A percentile compares a stretch with the other conserved stretches of the same genome.
phyloP scores from a whole-genome alignment of 805 yeast genomes.

The Yueomyces sinensis region DNA sequence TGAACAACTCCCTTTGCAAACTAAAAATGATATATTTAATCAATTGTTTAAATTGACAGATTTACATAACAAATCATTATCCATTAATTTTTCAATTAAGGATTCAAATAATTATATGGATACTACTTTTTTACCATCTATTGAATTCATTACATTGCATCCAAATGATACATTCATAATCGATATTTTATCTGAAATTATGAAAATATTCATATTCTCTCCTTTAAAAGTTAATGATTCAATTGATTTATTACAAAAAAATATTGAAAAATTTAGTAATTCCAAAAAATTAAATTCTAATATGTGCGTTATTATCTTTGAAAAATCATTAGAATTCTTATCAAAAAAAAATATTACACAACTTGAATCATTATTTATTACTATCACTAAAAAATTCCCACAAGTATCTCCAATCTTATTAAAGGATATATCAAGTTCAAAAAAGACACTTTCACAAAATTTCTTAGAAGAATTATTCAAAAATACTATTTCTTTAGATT shows the following conservation, averaged over 20 bases:
- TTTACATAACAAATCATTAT: constrained; percentile 5
- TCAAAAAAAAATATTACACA: constrained; percentile 14
- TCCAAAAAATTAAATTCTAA: constrained; percentile 4
- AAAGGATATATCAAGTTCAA: constrained; percentile 32
- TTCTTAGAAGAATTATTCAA: constrained; percentile 29
- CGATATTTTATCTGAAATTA: constrained; percentile 2
- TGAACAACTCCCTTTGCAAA: not conserved
- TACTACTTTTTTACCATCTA: constrained; percentile 11
- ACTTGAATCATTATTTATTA: constrained; percentile 37
- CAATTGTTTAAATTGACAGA: constrained; percentile 14
- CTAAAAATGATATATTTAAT: constrained; percentile 4
- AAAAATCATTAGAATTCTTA: constrained; percentile 10
- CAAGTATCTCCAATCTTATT: constrained; percentile 31
- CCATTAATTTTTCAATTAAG: constrained; percentile 8
- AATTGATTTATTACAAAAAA: constrained; percentile 1
- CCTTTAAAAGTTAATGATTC: constrained; percentile 4
- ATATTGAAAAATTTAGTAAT: constrained; percentile 12
- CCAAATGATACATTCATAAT: not conserved
- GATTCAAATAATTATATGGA: constrained; percentile 10
- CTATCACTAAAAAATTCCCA: constrained; percentile 28
- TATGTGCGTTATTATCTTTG: constrained; percentile 8
- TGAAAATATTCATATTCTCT: constrained; percentile 9
- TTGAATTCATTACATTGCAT: constrained; percentile 6
- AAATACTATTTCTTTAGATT: constrained; percentile 4
- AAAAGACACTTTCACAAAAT: constrained; percentile 38